A percentile compares a stretch with the other conserved stretches of the same genome.
Evolutionary conservation across 768 basidiomycete species (phyloP).

Genomic region (Russula emetica): DNA sequence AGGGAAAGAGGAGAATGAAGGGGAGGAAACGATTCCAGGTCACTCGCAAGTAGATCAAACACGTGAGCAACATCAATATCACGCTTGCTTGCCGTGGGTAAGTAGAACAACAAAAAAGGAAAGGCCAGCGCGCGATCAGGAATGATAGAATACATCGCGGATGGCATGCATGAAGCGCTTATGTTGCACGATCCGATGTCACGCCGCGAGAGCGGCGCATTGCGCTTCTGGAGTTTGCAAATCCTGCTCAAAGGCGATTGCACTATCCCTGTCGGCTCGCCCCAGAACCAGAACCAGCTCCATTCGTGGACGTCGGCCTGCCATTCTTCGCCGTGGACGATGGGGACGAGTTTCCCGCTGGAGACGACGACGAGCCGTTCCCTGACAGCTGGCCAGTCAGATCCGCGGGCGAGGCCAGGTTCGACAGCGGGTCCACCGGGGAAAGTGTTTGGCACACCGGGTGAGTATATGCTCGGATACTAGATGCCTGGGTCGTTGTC

Average conservation of each 20-base stretch:
- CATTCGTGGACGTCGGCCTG: slow-evolving; percentile 6
- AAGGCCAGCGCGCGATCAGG: neutral
- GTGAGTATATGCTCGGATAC: slow-evolving; percentile 38
- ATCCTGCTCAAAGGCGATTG: neutral
- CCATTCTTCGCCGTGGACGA: neutral
- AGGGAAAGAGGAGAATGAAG: too few relatives aligned
- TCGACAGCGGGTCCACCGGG: slow-evolving; percentile 26
- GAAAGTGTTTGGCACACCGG: slow-evolving; percentile 3
- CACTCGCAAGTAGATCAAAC: neutral
- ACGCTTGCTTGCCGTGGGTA: neutral
- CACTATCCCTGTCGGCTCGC: too few relatives aligned
- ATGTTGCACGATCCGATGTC: neutral
- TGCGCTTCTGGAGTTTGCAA: slow-evolving; percentile 11
- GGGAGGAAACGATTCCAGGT: neutral
- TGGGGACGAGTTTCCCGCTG: neutral
- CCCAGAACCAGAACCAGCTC: neutral
- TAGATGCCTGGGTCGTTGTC: slow-evolving; percentile 70
- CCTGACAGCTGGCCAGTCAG: neutral
- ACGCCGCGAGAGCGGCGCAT: too few relatives aligned
- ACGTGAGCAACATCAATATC: neutral
- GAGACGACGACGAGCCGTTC: neutral
- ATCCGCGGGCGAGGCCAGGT: slow-evolving; percentile 22
- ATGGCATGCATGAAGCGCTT: slow-evolving; percentile 12
- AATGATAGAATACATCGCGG: slow-evolving; percentile 2
- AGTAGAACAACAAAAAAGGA: neutral